Evolutionary conservation across 352 stramenopile genomes (phyloP), one percentile per base, ranked within the genome.

Genomic region (Globisporangium ultimum): DNA sequence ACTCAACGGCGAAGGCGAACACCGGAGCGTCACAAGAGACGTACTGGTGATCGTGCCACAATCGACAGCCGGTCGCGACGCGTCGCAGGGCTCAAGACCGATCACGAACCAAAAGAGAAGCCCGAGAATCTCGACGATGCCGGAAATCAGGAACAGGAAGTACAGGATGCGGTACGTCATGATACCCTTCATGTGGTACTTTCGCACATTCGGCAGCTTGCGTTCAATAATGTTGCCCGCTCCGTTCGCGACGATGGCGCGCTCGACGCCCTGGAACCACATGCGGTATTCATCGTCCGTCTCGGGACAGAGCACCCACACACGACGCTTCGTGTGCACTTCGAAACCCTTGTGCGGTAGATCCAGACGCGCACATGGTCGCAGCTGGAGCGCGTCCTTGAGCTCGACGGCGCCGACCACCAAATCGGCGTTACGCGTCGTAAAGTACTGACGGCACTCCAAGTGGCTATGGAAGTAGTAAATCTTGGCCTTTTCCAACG

Each of bases 161-260:
- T 93, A 95, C 24, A 91, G 67, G 6, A 84, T 53, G 54, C 83
- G 86, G 68, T 95, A 95, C 46, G 72, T 84, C 14, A 69, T 70
- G 61, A 84, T 87, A 58, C 86, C 86, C 72, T 95, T 95, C 83
- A 95, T 93, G 57, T 89, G 78, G 73, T 95, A 95, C 77, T 91
- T 91, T 46, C 86, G 83, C 21, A 95, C 86, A 66, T 95, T 95
- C 24, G 86, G 86, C 36, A 95, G 74, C 69, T 89, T 88, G 42
- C 86, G 83, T 55, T 95, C 80, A 47, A 95, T 90, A 47, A 93
- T 88, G 68, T 95, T 95, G 48, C 86, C 81, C 3, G 83, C 78
- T 15, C 86, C 86, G 41, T 71, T 83, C 12, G 76, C 56, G 28
- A 95, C 78, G 50, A 95, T 95, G 18, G 80, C 76, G 18, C 72